Evolutionary conservation across 2,329 filamentous ascomycete genomes (phyloP).

Genomic region (Fusarium luffae): DNA sequence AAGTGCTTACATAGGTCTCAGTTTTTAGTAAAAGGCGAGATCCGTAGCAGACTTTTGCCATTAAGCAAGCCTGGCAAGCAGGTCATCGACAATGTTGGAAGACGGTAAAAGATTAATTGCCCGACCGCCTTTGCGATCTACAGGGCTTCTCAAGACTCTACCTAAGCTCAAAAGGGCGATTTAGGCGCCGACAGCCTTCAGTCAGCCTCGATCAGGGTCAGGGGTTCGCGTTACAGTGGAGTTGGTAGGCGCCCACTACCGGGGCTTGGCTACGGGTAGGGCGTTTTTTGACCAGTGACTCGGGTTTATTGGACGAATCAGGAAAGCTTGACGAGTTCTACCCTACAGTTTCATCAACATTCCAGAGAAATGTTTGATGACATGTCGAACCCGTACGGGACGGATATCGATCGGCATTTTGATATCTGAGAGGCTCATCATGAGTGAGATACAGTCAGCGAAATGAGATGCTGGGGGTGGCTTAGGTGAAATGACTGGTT

Average conservation of each 20-base stretch:
- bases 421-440: background rate
- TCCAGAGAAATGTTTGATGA: background rate
- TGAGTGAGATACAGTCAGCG: background rate
- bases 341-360: background rate
- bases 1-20: slow-evolving; percentile 1
- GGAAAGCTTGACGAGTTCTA: background rate
- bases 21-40: background rate
- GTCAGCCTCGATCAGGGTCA: slow-evolving; percentile 3
- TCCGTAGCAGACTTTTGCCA: background rate
- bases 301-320: background rate
- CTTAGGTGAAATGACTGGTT: background rate
- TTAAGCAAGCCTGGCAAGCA: background rate
- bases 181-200: background rate
- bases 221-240: background rate
- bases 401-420: background rate
- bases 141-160: background rate
- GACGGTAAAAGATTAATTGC: background rate
- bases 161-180: background rate
- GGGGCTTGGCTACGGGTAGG: slow-evolving; percentile 18
- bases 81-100: background rate
- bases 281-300: slow-evolving; percentile 2
- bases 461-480: background rate
- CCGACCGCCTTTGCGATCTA: background rate
- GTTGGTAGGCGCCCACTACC: background rate
- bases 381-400: background rate